Percentiles rank a stretch among this genome's conserved stretches.
phyloP scores from a whole-genome alignment of 2,329 filamentous ascomycete species.

The Aspergillus oerlinghausenensis region DNA sequence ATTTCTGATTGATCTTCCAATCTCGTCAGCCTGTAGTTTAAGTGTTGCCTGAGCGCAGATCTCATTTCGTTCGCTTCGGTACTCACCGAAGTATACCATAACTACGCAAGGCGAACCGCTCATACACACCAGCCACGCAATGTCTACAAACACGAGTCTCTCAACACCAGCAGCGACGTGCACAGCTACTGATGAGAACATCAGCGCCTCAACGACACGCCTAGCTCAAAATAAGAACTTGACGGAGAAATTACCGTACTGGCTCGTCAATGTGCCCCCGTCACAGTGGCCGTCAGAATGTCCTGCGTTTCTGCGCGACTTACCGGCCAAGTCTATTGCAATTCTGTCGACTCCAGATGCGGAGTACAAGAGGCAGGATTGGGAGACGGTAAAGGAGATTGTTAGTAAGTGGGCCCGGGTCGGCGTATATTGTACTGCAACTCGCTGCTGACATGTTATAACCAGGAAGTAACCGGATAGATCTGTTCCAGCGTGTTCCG shows the following conservation, averaged over 20 bases:
- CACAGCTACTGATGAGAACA: constrained; percentile 20
- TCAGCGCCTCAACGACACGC: constrained; percentile 7
- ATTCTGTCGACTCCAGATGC: constrained; percentile 69
- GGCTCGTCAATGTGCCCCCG: constrained; percentile 73
- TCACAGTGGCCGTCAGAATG: constrained; percentile 61
- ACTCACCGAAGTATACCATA: background rate
- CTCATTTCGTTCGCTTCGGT: background rate
- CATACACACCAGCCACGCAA: background rate
- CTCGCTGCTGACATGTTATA: background rate
- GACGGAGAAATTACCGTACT: constrained; percentile 56
- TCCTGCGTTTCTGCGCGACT: constrained; percentile 63
- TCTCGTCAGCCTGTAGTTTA: too few relatives aligned
- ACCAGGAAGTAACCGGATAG: constrained; percentile 62
- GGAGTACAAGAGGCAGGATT: constrained; percentile 59
- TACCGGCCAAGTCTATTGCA: constrained; percentile 62
- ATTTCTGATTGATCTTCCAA: background rate
- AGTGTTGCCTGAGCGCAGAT: too few relatives aligned
- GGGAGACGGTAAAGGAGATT: constrained; percentile 64
- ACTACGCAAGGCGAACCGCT: background rate
- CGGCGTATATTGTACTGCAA: background rate
- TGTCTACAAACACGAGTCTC: background rate
- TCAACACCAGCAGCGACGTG: constrained; percentile 20
- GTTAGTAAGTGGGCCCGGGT: constrained; percentile 41
- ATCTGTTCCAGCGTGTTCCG: constrained; percentile 71
- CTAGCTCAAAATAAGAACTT: constrained; percentile 8